Evolutionary conservation across 2,329 filamentous ascomycete species (phyloP).

Genomic region (Hymenotorrendiella dingleyae): DNA sequence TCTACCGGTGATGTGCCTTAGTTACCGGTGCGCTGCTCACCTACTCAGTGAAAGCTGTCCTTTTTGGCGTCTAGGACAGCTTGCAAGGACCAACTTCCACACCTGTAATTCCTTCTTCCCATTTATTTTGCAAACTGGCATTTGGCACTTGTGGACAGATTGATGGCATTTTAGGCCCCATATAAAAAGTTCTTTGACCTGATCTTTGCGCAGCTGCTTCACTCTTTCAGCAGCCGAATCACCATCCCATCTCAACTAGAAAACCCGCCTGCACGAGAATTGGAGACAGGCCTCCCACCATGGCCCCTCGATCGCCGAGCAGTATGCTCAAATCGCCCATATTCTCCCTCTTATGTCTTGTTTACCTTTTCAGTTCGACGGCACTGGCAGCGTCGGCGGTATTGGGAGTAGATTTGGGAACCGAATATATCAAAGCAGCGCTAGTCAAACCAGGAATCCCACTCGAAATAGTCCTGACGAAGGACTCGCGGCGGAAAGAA

Average conservation of each 20-base stretch:
- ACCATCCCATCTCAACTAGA: not conserved
- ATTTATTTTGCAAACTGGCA: constrained; percentile 14
- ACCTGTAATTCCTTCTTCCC: constrained; percentile 10
- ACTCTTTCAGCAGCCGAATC: constrained; percentile 26
- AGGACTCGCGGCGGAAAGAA: constrained; percentile 96
- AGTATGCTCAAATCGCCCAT: constrained; percentile 24
- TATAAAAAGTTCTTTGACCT: constrained; percentile 20
- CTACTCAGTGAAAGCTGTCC: constrained; percentile 29
- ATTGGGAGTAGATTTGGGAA: constrained; percentile 88
- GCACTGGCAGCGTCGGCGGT: constrained; percentile 56
- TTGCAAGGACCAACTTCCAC: constrained; percentile 17
- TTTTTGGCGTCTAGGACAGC: constrained; percentile 14
- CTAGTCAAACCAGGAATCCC: constrained; percentile 95
- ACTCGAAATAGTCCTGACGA: constrained; percentile 94
- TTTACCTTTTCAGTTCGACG: constrained; percentile 30
- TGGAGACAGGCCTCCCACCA: constrained; percentile 21
- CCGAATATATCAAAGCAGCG: constrained; percentile 93
- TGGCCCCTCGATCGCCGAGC: constrained; percentile 20
- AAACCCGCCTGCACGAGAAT: too few species aligned
- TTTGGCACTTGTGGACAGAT: constrained; percentile 28
- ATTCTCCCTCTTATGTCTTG: constrained; percentile 27
- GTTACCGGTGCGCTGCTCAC: too few species aligned
- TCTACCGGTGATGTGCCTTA: too few species aligned
- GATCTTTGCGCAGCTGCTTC: constrained; percentile 18
- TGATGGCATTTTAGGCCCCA: constrained; percentile 21